Conservation (phyloP, 805 yeast genomes). For the Danielia oregonensis region DNA sequence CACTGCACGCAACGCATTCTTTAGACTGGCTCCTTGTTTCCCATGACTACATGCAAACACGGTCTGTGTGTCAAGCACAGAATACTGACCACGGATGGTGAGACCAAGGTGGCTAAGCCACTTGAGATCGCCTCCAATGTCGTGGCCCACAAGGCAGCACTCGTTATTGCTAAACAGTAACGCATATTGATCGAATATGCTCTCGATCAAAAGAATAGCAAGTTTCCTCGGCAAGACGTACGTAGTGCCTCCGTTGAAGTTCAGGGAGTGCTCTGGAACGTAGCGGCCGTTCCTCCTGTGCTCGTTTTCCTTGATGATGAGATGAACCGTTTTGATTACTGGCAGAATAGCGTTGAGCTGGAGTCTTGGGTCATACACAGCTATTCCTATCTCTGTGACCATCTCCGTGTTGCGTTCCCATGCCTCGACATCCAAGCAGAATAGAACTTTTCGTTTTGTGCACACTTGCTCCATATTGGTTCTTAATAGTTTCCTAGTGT, state of each 20-base stretch:
- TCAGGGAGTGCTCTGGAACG: constrained; percentile 21
- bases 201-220: constrained; percentile 8
- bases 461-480: constrained; percentile 19
- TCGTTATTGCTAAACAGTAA: too few relatives aligned
- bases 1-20: constrained; percentile 17
- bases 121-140: constrained; percentile 14
- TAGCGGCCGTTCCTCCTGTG: constrained; percentile 14
- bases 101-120: constrained; percentile 15
- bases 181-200: constrained; percentile 5
- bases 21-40: constrained; percentile 16
- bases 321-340: constrained; percentile 16
- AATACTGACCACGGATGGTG: constrained; percentile 4
- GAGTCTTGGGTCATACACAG: constrained; percentile 21
- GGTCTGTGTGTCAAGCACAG: constrained; percentile 20
- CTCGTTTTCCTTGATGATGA: constrained; percentile 18
- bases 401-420: constrained; percentile 14
- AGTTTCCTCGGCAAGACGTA: constrained; percentile 11
- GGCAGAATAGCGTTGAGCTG: constrained; percentile 15
- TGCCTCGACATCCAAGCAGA: constrained; percentile 26
- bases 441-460: constrained; percentile 18
- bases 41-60: constrained; percentile 13
- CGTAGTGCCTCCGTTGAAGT: constrained; percentile 19
- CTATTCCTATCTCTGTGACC: constrained; percentile 24
- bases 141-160: constrained; percentile 19
- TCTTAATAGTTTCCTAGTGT: constrained; percentile 7